phyloP scores from a whole-genome alignment of 164 flowering plant species.

The Santalum album region DNA sequence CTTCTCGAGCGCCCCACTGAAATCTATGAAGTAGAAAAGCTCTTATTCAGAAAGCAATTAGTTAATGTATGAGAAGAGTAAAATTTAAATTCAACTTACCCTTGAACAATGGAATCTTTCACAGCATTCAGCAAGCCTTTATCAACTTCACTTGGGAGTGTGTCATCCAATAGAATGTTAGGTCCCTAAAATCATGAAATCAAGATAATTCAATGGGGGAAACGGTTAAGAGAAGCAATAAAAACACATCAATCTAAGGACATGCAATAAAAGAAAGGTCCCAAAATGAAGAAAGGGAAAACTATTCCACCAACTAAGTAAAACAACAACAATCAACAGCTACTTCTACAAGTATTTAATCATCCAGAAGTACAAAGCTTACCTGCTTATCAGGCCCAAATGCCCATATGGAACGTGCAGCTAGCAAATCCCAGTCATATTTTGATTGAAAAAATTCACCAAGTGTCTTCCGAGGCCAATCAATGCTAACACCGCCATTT shows the following conservation, averaged over 20 bases:
- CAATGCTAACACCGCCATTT: constrained; percentile 90
- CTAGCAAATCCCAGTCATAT: constrained; percentile 98
- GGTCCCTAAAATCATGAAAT: constrained; percentile 60
- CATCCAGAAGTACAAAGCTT: not conserved
- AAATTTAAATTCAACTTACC: constrained; percentile 35
- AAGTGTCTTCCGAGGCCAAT: constrained; percentile 74
- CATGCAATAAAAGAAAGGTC: too few relatives aligned
- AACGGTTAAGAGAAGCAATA: too few relatives aligned
- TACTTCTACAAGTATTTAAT: too few relatives aligned
- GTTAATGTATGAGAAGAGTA: not conserved
- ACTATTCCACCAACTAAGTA: not conserved
- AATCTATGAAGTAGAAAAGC: constrained; percentile 39
- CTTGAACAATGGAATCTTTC: constrained; percentile 97
- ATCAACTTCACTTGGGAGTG: constrained; percentile 94
- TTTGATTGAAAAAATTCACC: constrained; percentile 82
- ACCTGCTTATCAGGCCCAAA: constrained; percentile 99
- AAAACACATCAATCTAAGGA: too few relatives aligned
- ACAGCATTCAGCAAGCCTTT: constrained; percentile 77
- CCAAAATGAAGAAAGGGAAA: not conserved
- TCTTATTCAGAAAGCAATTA: not conserved
- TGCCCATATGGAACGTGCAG: constrained; percentile 96
- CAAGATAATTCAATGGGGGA: too few relatives aligned
- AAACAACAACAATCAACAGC: too few relatives aligned
- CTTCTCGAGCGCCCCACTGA: constrained; percentile 99
- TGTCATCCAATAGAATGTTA: constrained; percentile 88